Conservation (phyloP, 2,329 filamentous ascomycete species). For the Aspergillus fructus region DNA sequence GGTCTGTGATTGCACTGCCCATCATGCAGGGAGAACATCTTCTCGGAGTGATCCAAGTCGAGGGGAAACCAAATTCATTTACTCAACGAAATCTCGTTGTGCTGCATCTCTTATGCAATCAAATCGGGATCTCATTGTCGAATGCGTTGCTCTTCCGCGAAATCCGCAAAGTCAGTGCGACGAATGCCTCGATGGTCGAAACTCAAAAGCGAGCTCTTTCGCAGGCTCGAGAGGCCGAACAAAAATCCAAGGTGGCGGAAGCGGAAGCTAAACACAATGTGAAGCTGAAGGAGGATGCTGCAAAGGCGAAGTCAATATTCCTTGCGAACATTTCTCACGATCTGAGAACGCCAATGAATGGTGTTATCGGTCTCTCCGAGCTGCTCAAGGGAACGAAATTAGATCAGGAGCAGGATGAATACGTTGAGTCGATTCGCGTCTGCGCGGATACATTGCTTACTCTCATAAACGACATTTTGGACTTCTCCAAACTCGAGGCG, state of each 20-base stretch:
- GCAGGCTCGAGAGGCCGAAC: constrained; percentile 61
- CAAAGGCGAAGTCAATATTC: constrained; percentile 82
- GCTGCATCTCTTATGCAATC: constrained; percentile 60
- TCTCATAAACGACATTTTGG: constrained; percentile 87
- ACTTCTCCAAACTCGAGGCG: constrained; percentile 84
- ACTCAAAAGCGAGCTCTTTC: constrained; percentile 63
- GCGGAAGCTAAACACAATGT: constrained; percentile 65
- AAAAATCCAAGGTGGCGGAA: constrained; percentile 65
- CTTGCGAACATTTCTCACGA: constrained; percentile 90
- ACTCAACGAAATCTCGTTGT: constrained; percentile 58
- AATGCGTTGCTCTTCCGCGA: constrained; percentile 64
- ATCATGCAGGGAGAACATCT: constrained; percentile 61
- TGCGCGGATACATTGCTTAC: constrained; percentile 74
- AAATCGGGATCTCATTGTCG: constrained; percentile 63
- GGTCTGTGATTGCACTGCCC: constrained; percentile 62
- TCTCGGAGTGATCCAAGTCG: constrained; percentile 62
- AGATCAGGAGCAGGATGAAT: constrained; percentile 59
- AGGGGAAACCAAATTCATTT: constrained; percentile 63
- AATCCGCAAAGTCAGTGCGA: constrained; percentile 61
- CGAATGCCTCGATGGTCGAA: constrained; percentile 65
- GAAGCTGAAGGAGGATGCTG: constrained; percentile 65
- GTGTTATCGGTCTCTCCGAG: constrained; percentile 77
- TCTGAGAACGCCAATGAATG: constrained; percentile 91
- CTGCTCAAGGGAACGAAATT: constrained; percentile 59
- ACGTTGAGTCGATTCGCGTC: constrained; percentile 64